Conservation (phyloP, 352 stramenopile species). For the Aphanomyces invadans region DNA sequence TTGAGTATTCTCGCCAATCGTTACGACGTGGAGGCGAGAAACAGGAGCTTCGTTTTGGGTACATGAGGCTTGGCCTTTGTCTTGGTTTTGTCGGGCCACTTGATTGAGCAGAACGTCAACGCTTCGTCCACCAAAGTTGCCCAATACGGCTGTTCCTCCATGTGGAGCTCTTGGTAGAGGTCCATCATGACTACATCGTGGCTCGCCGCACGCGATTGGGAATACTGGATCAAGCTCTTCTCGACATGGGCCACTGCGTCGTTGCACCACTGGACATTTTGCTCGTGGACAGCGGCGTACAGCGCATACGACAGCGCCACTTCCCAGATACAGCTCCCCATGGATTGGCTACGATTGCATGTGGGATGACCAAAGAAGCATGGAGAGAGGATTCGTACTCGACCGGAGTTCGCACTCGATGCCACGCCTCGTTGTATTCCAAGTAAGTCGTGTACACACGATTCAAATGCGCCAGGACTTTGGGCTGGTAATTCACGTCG, state of each 20-base stretch:
- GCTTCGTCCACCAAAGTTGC: slow-evolving; percentile 15
- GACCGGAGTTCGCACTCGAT: slow-evolving; percentile 2
- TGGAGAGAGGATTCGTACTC: too few relatives aligned
- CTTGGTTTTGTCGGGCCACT: slow-evolving; percentile 24
- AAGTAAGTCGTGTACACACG: slow-evolving; percentile 17
- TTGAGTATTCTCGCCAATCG: too few relatives aligned
- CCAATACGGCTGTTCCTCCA: slow-evolving; percentile 18
- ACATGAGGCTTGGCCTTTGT: slow-evolving; percentile 1
- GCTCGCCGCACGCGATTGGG: neutral
- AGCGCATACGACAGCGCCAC: slow-evolving; percentile 20
- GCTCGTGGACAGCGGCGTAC: neutral
- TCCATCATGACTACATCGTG: neutral
- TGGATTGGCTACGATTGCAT: slow-evolving; percentile 4
- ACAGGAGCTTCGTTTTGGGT: slow-evolving; percentile 6
- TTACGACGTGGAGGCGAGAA: neutral
- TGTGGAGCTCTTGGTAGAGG: slow-evolving; percentile 10
- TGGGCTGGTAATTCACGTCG: neutral
- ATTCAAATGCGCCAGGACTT: slow-evolving; percentile 4
- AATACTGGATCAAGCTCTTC: neutral
- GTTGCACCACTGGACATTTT: slow-evolving; percentile 10
- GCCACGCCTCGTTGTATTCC: slow-evolving; percentile 19
- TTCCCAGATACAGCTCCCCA: slow-evolving; percentile 23
- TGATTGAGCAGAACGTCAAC: slow-evolving; percentile 14
- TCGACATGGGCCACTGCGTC: slow-evolving; percentile 2
- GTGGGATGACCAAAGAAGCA: too few relatives aligned